Percentiles rank a stretch among this genome's conserved stretches.
Evolutionary conservation across 306 rosid genomes (phyloP).

Genomic region (Castanospermum australe): DNA sequence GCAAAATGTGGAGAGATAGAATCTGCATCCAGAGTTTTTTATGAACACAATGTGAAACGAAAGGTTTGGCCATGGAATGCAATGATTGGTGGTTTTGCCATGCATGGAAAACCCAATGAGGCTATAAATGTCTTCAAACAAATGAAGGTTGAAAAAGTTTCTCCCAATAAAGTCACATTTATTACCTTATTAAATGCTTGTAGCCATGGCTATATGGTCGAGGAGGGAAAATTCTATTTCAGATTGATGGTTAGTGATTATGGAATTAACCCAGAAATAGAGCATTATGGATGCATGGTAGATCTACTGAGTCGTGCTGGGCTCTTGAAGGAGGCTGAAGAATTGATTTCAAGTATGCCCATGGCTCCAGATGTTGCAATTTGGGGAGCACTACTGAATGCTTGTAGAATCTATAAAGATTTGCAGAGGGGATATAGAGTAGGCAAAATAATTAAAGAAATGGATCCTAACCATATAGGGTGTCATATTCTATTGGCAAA

Average conservation of each 20-base stretch:
- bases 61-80: conserved; percentile 81
- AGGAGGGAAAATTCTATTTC: conserved; percentile 53
- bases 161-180: conserved; percentile 65
- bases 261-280: conserved; percentile 53
- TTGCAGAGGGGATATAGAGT: conserved; percentile 52
- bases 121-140: conserved; percentile 50
- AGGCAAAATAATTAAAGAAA: conserved; percentile 50
- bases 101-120: conserved; percentile 63
- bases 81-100: conserved; percentile 75
- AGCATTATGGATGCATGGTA: conserved; percentile 76
- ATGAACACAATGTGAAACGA: conserved; percentile 26
- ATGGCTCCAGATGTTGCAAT: conserved; percentile 59
- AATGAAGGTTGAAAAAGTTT: conserved; percentile 54
- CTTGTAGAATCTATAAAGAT: conserved; percentile 71
- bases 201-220: conserved; percentile 66
- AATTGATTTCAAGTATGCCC: conserved; percentile 56
- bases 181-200: conserved; percentile 66
- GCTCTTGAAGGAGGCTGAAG: conserved; percentile 60
- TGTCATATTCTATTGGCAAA: conserved; percentile 59
- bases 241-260: conserved; percentile 50
- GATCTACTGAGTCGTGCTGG: conserved; percentile 70
- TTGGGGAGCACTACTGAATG: conserved; percentile 67
- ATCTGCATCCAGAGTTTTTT: conserved; percentile 51
- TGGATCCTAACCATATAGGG: conserved; percentile 61
- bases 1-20: conserved; percentile 72